Percentiles rank a stretch among this genome's conserved stretches.
Evolutionary conservation across 768 basidiomycete species (phyloP).

Genomic region (Suillus decipiens): DNA sequence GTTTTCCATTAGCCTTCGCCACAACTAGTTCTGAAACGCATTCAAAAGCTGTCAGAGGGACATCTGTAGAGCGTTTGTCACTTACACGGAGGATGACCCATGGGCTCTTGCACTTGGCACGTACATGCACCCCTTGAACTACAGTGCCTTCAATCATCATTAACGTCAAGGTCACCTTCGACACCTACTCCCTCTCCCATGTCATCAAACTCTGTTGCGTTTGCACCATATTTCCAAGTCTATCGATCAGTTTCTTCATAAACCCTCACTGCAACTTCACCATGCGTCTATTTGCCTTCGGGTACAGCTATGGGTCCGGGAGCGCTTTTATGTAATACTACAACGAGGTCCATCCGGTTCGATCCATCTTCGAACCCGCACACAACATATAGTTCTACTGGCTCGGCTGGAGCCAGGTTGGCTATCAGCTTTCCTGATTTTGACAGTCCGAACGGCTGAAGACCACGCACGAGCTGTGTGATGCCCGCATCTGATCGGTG

Average conservation of each 20-base stretch:
- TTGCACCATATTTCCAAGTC: constrained; percentile 38
- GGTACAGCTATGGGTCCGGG: not conserved
- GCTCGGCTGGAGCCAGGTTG: constrained; percentile 81
- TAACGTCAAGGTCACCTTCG: constrained; percentile 72
- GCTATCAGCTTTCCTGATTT: constrained; percentile 91
- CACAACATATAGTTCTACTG: constrained; percentile 92
- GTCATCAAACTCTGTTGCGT: constrained; percentile 65
- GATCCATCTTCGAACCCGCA: constrained; percentile 70
- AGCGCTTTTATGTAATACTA: constrained; percentile 38
- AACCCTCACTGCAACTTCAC: constrained; percentile 13
- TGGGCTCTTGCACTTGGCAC: not conserved
- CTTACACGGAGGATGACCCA: not conserved
- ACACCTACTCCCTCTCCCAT: constrained; percentile 64
- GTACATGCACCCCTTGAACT: not conserved
- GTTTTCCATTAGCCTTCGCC: not conserved
- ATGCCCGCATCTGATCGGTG: constrained; percentile 69
- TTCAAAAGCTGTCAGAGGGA: not conserved
- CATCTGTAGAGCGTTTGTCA: not conserved
- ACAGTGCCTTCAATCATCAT: constrained; percentile 45
- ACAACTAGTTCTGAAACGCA: not conserved
- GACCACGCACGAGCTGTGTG: constrained; percentile 60
- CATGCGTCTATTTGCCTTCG: not conserved
- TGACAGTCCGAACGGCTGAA: constrained; percentile 73
- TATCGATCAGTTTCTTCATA: constrained; percentile 27
- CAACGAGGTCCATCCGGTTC: constrained; percentile 58